A percentile compares a stretch with the other conserved stretches of the same genome.
phyloP scores from a whole-genome alignment of 441 rosid genomes.

The Pelargonium myrrhifolium region DNA sequence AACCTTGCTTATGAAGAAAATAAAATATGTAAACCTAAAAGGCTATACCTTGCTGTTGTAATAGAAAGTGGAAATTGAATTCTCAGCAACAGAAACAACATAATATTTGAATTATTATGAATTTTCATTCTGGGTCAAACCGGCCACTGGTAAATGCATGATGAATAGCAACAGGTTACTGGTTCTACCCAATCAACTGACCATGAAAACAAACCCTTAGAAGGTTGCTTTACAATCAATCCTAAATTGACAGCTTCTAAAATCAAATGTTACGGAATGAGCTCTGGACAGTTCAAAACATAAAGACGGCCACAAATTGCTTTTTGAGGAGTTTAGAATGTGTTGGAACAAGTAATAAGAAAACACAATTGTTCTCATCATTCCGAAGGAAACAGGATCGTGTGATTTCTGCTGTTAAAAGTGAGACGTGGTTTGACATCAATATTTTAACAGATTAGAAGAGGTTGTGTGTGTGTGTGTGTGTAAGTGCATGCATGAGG shows the following conservation, averaged over 20 bases:
- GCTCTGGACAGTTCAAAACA: not conserved
- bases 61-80: not conserved
- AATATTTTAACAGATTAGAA: not conserved
- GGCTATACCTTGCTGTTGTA: not conserved
- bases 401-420: not conserved
- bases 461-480: not conserved
- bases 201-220: not conserved
- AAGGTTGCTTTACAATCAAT: not conserved
- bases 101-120: not conserved
- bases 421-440: not conserved
- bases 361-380: not conserved
- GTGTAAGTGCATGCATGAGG: slow-evolving; percentile 5
- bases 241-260: not conserved
- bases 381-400: not conserved
- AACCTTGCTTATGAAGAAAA: not conserved
- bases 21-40: not conserved
- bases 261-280: not conserved
- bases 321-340: not conserved
- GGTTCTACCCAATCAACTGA: not conserved
- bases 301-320: not conserved
- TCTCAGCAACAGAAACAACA: not conserved
- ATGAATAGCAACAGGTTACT: too few species aligned
- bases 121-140: not conserved
- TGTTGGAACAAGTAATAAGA: not conserved
- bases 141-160: not conserved